Evolutionary conservation across 2,329 filamentous ascomycete species (phyloP).

Genomic region (Rhytidhysteron rufulum): DNA sequence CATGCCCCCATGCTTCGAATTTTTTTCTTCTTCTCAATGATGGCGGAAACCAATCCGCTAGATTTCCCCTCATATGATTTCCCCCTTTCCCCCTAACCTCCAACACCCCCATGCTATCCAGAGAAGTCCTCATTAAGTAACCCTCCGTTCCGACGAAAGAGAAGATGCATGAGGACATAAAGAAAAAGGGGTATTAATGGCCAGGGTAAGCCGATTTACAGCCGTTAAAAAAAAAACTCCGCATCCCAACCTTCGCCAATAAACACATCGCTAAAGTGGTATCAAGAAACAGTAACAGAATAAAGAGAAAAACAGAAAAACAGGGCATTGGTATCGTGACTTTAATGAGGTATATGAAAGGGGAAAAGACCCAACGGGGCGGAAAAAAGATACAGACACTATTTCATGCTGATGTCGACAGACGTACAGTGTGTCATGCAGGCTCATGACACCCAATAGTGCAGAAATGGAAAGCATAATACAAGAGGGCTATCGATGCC

Average conservation of each 20-base stretch:
- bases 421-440: not conserved
- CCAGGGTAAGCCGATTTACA: too few relatives aligned
- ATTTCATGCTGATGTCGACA: conserved; percentile 12
- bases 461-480: conserved; percentile 1
- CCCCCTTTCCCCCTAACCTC: too few relatives aligned
- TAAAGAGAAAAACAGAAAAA: conserved; percentile 7
- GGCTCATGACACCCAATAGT: conserved; percentile 3
- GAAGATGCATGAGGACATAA: not conserved
- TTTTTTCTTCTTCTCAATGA: too few relatives aligned
- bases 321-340: conserved; percentile 30
- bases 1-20: too few relatives aligned
- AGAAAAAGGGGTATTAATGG: conserved; percentile 1
- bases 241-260: too few relatives aligned
- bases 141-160: not conserved
- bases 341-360: conserved; percentile 15
- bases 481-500: not conserved
- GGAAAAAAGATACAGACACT: conserved; percentile 19
- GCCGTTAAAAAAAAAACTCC: too few relatives aligned
- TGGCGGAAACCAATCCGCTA: too few relatives aligned
- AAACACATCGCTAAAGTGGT: conserved; percentile 20
- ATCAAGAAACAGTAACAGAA: conserved; percentile 30
- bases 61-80: too few relatives aligned
- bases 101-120: not conserved
- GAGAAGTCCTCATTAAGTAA: too few relatives aligned
- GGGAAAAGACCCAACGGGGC: too few relatives aligned